Base-by-base conservation (phyloP, 441 rosid genomes). In the Pelargonium fulgidum region DNA sequence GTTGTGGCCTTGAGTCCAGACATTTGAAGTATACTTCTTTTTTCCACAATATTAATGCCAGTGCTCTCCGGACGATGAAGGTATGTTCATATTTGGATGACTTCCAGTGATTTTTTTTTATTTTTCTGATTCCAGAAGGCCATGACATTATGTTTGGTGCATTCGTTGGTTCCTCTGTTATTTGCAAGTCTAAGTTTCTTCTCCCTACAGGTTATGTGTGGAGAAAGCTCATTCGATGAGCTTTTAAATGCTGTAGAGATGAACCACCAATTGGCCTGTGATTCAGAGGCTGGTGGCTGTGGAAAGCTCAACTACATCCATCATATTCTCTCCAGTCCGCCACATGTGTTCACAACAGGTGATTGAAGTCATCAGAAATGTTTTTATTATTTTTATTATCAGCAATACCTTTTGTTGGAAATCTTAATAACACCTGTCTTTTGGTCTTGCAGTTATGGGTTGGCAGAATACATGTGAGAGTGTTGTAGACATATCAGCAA, bases 391-490 rank as follows among this genome's bases (percentile, higher is more conserved):
- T 73, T 67, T 47, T 41, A 44, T 45, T 61, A 16, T 62, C 5
- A 44, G 54, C 64, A 7, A 19, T 71, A 3, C 66, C 22, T 69
- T 16, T n/a, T 68, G n/a, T 56, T 4, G 48, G 48, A 14, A 14
- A 67, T 72, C 52, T 52, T 47, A 56, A 9, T 7, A 16, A n/a
- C 67, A 33, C 8, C 54, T 47, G n/a, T 61, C 62, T 56, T 77
- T 70, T 78, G 52, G 67, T 70, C 52, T 80, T 76, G 85, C 85
- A 93, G 99, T 93, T 80, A 70, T 93, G 71, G 99, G 99, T 73
- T 93, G 99, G 99, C 96, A 91, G 84, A 91, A 86, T 74, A 88
- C 99, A 64, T 85, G 96, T 47, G 99, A 93, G 80, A 85, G 78
- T 72, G 89, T 81, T 56, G 84, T 84, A 68, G 93, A 93, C 81